These are phyloP conservation scores for Thielaviopsis punctulata DNA, from an alignment of 2,329 filamentous ascomycete genomes.

Conservation along the genomic window DNA sequence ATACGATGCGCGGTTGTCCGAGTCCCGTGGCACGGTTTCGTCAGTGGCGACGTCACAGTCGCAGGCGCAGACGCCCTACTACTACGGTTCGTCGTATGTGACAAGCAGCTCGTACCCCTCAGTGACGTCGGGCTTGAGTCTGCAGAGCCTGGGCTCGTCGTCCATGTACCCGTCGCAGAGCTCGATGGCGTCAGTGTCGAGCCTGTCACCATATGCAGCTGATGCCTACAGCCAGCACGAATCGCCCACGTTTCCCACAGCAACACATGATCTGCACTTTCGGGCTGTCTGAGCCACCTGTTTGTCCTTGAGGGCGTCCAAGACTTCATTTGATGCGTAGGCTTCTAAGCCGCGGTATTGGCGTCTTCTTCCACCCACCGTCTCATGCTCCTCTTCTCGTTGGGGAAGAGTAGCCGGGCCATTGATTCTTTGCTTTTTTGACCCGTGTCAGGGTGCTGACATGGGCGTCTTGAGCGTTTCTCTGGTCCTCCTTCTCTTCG, in stretches of 20 bases:
- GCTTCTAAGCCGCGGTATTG: not conserved
- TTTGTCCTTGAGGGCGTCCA: not conserved
- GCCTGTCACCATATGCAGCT: conserved; percentile 2
- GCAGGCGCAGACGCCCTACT: conserved; percentile 5
- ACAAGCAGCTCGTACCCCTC: conserved; percentile 8
- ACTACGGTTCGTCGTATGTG: conserved; percentile 8
- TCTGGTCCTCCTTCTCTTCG: not conserved
- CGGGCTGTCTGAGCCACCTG: not conserved
- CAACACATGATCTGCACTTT: conserved; percentile 8
- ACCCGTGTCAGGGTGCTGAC: not conserved
- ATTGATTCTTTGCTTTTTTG: not conserved
- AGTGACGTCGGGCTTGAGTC: conserved; percentile 4
- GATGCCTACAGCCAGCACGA: conserved; percentile 10
- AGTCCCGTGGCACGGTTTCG: conserved; percentile 4
- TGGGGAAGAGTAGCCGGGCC: not conserved
- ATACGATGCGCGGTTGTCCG: conserved; percentile 5
- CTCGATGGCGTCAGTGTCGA: not conserved
- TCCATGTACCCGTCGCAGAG: conserved; percentile 10
- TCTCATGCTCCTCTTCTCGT: not conserved
- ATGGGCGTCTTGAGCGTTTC: not conserved
- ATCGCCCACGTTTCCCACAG: conserved; percentile 4
- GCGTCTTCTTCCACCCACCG: not conserved
- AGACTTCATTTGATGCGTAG: no score
- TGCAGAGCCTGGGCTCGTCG: conserved; percentile 5
- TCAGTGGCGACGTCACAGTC: conserved; percentile 3